phyloP scores from a whole-genome alignment of 441 rosid species.

The Syzygium malaccense region DNA sequence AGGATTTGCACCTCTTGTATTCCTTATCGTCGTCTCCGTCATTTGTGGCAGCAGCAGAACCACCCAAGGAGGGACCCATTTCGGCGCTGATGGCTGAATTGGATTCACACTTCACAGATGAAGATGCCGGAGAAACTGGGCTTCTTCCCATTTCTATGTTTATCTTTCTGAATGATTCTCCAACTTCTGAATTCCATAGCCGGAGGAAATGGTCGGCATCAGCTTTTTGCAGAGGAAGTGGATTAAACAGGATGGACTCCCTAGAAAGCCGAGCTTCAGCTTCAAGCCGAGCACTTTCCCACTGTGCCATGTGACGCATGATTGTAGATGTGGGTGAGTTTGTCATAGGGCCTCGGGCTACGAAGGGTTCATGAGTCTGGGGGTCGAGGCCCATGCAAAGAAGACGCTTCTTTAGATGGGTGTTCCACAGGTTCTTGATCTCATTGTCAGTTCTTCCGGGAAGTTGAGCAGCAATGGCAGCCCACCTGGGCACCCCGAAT shows the following conservation, averaged over 20 bases:
- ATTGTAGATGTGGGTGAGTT: not conserved
- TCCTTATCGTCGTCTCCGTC: conserved; percentile 26
- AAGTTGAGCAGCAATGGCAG: conserved; percentile 46
- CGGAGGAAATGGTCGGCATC: conserved; percentile 23
- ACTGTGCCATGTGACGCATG: conserved; percentile 26
- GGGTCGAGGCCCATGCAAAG: conserved; percentile 11
- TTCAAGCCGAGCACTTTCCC: conserved; percentile 39
- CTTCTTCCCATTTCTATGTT: conserved; percentile 1
- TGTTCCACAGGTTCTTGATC: conserved; percentile 54
- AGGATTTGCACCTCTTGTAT: conserved; percentile 42
- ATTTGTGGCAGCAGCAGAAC: conserved; percentile 2
- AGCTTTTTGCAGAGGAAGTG: conserved; percentile 5
- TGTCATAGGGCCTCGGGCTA: conserved; percentile 9
- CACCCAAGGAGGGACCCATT: conserved; percentile 6
- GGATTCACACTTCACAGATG: conserved; percentile 49
- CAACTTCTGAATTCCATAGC: conserved; percentile 35
- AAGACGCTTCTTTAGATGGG: conserved; percentile 38
- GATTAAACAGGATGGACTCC: conserved; percentile 14
- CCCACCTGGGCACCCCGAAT: conserved; percentile 29
- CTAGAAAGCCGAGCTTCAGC: conserved; percentile 36
- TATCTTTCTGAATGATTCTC: conserved; percentile 22
- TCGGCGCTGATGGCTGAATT: conserved; percentile 24
- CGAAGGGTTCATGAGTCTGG: conserved; percentile 2
- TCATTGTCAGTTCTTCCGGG: conserved; percentile 58
- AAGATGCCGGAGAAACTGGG: conserved; percentile 30